These are phyloP conservation scores for Suillus cothurnatus DNA, from an alignment of 768 basidiomycete species.

Conservation along the genomic window DNA sequence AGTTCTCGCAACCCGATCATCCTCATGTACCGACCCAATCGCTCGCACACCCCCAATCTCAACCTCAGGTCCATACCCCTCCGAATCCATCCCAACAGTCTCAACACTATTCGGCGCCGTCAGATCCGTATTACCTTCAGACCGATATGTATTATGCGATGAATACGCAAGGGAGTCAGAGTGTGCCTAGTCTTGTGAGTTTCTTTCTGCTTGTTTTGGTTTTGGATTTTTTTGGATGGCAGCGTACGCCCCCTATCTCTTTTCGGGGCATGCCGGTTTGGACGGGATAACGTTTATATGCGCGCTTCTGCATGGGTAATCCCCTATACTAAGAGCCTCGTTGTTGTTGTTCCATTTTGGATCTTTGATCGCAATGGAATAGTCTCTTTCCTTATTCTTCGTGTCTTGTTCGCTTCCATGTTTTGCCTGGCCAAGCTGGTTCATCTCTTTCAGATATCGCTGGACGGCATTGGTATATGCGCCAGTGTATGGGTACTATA, in stretches of 20 bases:
- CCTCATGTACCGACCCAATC: constrained; percentile 8
- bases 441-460: neutral
- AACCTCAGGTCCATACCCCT: neutral
- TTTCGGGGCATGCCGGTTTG: neutral
- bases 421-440: neutral
- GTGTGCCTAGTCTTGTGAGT: constrained; percentile 30
- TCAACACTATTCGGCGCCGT: neutral
- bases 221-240: neutral
- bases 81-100: neutral
- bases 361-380: neutral
- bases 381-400: neutral
- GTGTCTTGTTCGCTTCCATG: neutral
- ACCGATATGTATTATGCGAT: constrained; percentile 13
- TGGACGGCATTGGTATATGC: constrained; percentile 9
- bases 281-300: neutral
- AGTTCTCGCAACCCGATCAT: neutral
- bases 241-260: neutral
- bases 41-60: constrained; percentile 1
- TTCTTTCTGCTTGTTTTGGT: neutral
- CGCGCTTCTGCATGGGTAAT: neutral
- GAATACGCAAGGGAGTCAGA: constrained; percentile 16
- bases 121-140: neutral
- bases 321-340: neutral
- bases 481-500: too few species aligned
- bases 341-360: neutral